Evolutionary conservation across 108 stramenopile species (phyloP), one percentile per base, ranked within the genome.

Genomic region (Nitzschia putrida): DNA sequence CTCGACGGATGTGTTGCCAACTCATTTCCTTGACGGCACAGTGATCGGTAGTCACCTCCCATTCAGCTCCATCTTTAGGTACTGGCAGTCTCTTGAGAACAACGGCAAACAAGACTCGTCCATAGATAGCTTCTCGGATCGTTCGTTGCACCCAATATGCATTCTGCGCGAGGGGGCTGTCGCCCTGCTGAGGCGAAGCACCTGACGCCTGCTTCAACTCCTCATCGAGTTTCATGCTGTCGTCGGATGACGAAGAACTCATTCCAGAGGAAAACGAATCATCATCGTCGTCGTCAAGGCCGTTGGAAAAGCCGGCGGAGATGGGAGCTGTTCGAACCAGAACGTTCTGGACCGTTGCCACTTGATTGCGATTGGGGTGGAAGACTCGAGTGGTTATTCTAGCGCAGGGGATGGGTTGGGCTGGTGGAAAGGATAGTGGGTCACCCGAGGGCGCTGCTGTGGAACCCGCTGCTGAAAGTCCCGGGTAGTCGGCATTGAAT

Each of bases 11-110:
- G 40, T 87, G 87, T n/a, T 88, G 80, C 84, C 82, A 88, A 14
- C 68, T 77, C 88, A 94, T 88, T 79, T 90, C 88, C 55, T 94
- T 94, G 47, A 94, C 77, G 25, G 93, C 93, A 61, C 87, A 87
- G 12, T 81, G 68, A 66, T 91, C 82, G n/a, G 47, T 47, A 1
- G 93, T 90, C 10, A 81, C 85, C 61, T 87, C 87, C 92, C 92
- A 93, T 60, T 93, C 92, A 8, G 86, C 86, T 23, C 71, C 77
- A 52, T 77, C 76, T 13, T n/a, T 18, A 14, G 64, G 7, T 2
- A 18, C 26, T 7, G 53, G 40, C 56, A 75, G 21, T 72, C 83
- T 75, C 34, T 82, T 83, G 40, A 94, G 70, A 7, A 91, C 81
- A 7, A 88, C 71, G 7, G 86, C 93, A 65, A 86, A 86, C 3